Evolutionary conservation across 495 filamentous ascomycete species (phyloP), one percentile per base, ranked within the genome.

Genomic region (Bombardia bombarda): DNA sequence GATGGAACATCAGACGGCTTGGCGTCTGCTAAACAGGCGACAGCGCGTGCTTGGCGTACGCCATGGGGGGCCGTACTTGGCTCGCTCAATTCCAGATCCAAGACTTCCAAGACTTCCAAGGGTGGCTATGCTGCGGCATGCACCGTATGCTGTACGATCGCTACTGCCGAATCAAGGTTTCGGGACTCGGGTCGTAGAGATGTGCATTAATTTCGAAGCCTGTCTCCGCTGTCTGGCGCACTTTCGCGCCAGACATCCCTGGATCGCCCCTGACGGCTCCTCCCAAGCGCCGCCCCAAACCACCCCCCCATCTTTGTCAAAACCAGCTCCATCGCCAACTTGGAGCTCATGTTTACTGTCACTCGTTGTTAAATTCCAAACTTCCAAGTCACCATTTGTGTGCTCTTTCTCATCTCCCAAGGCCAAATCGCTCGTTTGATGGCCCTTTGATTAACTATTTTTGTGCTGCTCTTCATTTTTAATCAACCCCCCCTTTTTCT

Each of bases 101-200:
- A 45, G 45, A 32, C 41, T 24, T 25, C 36, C 46, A 39, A 49
- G 20, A 20, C 5, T 10, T 32, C 30, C 33, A 32, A 30, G 28
- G 42, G 51, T 49, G 54, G 54, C 54, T 47, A 41, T 57, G 54
- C 51, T 31, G 2, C 49, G 12, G 12, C 6, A 28, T 7, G 16
- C 6, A 7, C 8, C 8, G 8, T 7, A 3, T 22, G 18, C 9
- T 34, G n/a, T 7, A 7, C 36, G 42, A 24, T 35, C 51, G 43
- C 43, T 45, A 43, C n/a, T n/a, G n/a, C n/a, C n/a, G 40, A 38
- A 18, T 28, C 30, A 22, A 26, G 36, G 28, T 40, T 49, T 43
- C 43, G 43, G 43, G 25, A 35, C 20, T 23, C 26, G 26, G 26
- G 13, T 28, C 26, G 9, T 28, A 13, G 12, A n/a, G 38, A 42